These are phyloP conservation scores for Zygoascus tannicola DNA, from an alignment of 805 yeast genomes.

Conservation along the genomic window DNA sequence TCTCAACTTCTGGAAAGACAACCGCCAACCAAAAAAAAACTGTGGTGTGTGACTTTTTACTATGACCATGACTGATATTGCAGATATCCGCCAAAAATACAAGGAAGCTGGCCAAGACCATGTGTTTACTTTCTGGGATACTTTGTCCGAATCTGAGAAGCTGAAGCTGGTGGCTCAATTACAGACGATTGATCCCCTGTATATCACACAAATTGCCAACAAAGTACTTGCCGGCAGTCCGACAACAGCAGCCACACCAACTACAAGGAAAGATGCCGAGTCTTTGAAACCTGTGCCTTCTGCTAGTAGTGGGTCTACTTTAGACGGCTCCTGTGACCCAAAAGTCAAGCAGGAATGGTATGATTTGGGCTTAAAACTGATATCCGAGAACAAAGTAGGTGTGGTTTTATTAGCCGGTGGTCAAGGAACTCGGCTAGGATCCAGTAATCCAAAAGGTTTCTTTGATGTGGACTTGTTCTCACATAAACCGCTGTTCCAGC, in stretches of 20 bases:
- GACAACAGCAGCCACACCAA: slow-evolving; percentile 9
- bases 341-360: slow-evolving; percentile 32
- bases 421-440: slow-evolving; percentile 93
- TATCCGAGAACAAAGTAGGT: slow-evolving; percentile 67
- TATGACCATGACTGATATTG: slow-evolving; percentile 17
- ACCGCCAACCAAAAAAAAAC: no score
- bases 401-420: slow-evolving; percentile 96
- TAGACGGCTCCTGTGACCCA: slow-evolving; percentile 13
- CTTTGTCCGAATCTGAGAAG: slow-evolving; percentile 22
- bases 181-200: slow-evolving; percentile 28
- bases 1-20: no score
- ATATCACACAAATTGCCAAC: slow-evolving; percentile 24
- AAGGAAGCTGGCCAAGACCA: slow-evolving; percentile 33
- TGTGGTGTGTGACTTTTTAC: no score
- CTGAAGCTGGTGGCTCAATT: slow-evolving; percentile 28
- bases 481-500: slow-evolving; percentile 72
- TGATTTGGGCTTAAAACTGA: slow-evolving; percentile 55
- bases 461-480: slow-evolving; percentile 82
- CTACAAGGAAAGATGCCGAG: slow-evolving; percentile 25
- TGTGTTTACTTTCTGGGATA: slow-evolving; percentile 31
- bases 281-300: slow-evolving; percentile 27
- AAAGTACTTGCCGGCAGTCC: slow-evolving; percentile 13
- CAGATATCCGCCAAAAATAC: slow-evolving; percentile 15
- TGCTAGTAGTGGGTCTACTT: slow-evolving; percentile 11
- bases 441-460: slow-evolving; percentile 88